Evolutionary conservation across 495 filamentous ascomycete genomes (phyloP), one percentile per base, ranked within the genome.

Genomic region (Penicillium waksmanii): DNA sequence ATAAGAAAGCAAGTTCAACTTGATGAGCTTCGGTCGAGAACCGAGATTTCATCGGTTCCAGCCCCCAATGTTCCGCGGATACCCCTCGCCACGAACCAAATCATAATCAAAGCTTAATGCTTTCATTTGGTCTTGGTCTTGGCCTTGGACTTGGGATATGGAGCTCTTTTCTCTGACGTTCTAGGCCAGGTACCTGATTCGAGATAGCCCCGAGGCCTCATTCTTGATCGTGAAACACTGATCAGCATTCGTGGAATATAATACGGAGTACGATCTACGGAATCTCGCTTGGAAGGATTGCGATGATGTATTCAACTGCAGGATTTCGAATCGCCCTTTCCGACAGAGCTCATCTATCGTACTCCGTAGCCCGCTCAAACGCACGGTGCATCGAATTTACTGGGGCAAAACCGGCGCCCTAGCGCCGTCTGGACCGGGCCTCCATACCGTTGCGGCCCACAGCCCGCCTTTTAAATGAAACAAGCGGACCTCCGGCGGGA

Each of bases 381-480:
- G 55, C 55, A 51, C 55, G 53, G 43, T 47, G 35, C 42, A 49
- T 48, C 51, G 10, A 35, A 17, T 21, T 31, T 21, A 1, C 31
- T 57, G n/a, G 33, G 36, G 53, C 8, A 9, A 8, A 15, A 13
- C 46, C 21, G 3, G 21, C 9, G 8, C 13, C 18, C 21, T 9
- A 27, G 38, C 9, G 10, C 15, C n/a, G 19, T 53, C 55, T 55
- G 43, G 59, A 43, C 59, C 54, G 3, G 13, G 25, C 13, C 42
- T 48, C 35, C n/a, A 15, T 19, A 44, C 51, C 42, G 42, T 58
- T 51, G 47, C 25, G 59, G 53, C 21, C 59, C 59, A 60, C 56
- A 51, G 35, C 52, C 62, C 56, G 50, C 48, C 21, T 55, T 57
- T 51, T 49, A 63, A 18, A 56, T 66, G 66, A 68, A 64, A 66